phyloP scores from a whole-genome alignment of 768 basidiomycete genomes.

The Roridomyces roridus region DNA sequence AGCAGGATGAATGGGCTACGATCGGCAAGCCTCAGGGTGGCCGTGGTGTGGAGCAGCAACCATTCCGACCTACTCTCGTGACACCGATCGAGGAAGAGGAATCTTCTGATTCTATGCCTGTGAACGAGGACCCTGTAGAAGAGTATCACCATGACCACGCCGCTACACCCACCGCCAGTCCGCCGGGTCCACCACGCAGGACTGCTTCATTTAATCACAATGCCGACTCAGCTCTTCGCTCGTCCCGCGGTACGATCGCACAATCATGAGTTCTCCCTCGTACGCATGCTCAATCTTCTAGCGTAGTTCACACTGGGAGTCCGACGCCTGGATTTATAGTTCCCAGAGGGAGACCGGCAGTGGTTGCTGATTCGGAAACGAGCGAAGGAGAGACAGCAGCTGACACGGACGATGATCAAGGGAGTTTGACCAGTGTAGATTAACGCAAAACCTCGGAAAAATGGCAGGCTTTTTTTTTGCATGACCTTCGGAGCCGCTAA shows the following conservation, averaged over 20 bases:
- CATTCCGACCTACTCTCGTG: constrained; percentile 9
- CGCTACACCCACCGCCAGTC: constrained; percentile 12
- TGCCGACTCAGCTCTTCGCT: constrained; percentile 18
- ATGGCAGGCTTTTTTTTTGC: too few relatives aligned
- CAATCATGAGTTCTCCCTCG: constrained; percentile 17
- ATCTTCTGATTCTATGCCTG: neutral
- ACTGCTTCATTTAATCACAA: constrained; percentile 20
- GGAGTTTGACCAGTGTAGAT: constrained; percentile 60
- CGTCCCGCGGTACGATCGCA: constrained; percentile 23
- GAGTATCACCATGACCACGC: constrained; percentile 7
- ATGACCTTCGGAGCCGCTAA: too few relatives aligned
- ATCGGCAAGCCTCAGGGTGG: neutral
- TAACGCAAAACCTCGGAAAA: constrained; percentile 26
- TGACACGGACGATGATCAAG: constrained; percentile 48
- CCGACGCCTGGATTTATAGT: constrained; percentile 22
- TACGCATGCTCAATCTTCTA: constrained; percentile 9
- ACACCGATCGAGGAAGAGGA: constrained; percentile 23
- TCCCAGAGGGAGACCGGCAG: constrained; percentile 2
- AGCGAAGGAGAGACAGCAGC: constrained; percentile 47
- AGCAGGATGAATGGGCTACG: constrained; percentile 31
- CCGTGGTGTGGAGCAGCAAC: constrained; percentile 16
- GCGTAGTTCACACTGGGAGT: constrained; percentile 16
- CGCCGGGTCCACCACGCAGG: constrained; percentile 19
- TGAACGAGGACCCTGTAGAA: constrained; percentile 5
- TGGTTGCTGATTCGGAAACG: constrained; percentile 27